phyloP scores from a whole-genome alignment of 2,329 filamentous ascomycete genomes.

The Cladosporium sp. region DNA sequence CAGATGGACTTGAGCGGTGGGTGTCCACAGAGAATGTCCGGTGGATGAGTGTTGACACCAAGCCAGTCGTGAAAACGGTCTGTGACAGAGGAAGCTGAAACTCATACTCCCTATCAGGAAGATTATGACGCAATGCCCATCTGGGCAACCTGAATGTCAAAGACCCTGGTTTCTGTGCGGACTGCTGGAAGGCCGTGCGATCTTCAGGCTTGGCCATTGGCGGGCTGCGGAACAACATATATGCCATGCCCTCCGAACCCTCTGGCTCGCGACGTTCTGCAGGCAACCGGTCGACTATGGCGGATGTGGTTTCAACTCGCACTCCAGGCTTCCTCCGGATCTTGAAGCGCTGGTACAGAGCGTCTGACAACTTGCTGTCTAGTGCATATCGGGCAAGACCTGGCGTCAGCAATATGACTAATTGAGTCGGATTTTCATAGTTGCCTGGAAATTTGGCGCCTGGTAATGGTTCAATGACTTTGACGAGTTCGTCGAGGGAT shows the following conservation, averaged over 20 bases:
- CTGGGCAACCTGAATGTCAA: conserved; percentile 27
- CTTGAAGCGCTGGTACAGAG: conserved; percentile 22
- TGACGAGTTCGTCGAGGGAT: conserved; percentile 19
- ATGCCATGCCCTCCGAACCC: conserved; percentile 34
- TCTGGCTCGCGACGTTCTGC: conserved; percentile 5
- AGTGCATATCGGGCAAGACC: conserved; percentile 30
- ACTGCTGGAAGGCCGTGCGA: conserved; percentile 21
- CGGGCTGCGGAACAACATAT: conserved; percentile 19
- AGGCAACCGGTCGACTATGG: conserved; percentile 35
- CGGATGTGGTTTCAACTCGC: conserved; percentile 29
- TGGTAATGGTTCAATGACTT: conserved; percentile 1
- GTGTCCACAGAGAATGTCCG: conserved; percentile 22
- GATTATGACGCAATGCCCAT: too few species aligned
- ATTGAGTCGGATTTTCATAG: not conserved
- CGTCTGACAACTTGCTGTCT: conserved; percentile 22
- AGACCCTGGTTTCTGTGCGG: conserved; percentile 33
- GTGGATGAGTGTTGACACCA: conserved; percentile 56
- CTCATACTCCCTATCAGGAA: not conserved
- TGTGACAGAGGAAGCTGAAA: conserved; percentile 68
- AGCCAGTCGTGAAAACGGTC: conserved; percentile 73
- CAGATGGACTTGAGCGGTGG: conserved; percentile 9
- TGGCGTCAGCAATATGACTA: conserved; percentile 29
- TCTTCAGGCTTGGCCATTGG: not conserved
- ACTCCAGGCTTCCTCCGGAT: conserved; percentile 20
- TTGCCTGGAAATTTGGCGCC: not conserved